These are phyloP conservation scores for Pyrrhoderma noxium DNA, from an alignment of 1,284 basidiomycete species.

Conservation along the genomic window DNA sequence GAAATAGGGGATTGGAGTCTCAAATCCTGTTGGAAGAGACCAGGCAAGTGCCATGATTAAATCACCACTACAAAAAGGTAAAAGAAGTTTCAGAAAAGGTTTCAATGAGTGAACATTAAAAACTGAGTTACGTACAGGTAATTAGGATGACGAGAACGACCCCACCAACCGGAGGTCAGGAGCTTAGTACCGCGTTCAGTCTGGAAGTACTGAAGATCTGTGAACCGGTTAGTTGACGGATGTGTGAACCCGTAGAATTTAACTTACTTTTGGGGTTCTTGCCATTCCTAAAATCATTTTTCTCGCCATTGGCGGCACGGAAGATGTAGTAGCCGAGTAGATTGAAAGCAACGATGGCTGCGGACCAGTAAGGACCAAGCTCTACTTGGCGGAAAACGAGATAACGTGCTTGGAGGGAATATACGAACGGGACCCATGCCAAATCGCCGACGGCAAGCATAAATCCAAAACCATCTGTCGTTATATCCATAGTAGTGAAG, in stretches of 20 bases:
- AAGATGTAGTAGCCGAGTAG: constrained; percentile 88
- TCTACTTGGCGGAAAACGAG: constrained; percentile 83
- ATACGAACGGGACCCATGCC: constrained; percentile 92
- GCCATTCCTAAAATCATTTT: constrained; percentile 93
- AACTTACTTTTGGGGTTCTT: constrained; percentile 82
- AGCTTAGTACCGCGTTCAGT: constrained; percentile 88
- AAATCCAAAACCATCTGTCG: constrained; percentile 96
- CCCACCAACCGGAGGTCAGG: constrained; percentile 97
- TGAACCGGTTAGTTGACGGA: too few species aligned
- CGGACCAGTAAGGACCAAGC: constrained; percentile 60
- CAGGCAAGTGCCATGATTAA: constrained; percentile 87
- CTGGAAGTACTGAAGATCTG: constrained; percentile 76
- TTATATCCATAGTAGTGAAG: constrained; percentile 97
- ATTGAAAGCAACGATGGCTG: constrained; percentile 63
- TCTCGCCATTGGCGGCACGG: constrained; percentile 84
- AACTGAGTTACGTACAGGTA: constrained; percentile 56
- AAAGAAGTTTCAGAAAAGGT: constrained; percentile 6
- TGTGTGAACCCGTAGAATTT: neutral
- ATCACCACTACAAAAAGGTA: constrained; percentile 53
- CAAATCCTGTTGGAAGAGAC: constrained; percentile 91
- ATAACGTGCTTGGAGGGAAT: constrained; percentile 90
- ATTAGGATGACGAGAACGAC: constrained; percentile 87
- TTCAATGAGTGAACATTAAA: neutral
- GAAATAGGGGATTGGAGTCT: constrained; percentile 93
- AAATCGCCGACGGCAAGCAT: constrained; percentile 96